phyloP scores from a whole-genome alignment of 2,329 filamentous ascomycete genomes.

The Pseudocercospora macadamiae region DNA sequence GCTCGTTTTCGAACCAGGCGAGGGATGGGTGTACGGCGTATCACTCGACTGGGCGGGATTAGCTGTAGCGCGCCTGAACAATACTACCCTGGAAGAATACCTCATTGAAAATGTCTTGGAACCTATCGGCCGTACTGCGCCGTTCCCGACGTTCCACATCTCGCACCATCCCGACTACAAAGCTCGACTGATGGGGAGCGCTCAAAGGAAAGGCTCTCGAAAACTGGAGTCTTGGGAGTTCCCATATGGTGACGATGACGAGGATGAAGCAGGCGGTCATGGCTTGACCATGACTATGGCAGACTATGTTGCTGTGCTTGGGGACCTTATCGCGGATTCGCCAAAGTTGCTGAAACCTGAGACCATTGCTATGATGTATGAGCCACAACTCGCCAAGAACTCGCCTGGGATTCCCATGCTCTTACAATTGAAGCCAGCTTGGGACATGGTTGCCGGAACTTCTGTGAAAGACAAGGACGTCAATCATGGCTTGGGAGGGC shows the following conservation, averaged over 20 bases:
- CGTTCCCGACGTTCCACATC: constrained; percentile 28
- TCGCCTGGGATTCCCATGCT: constrained; percentile 6
- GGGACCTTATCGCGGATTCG: constrained; percentile 51
- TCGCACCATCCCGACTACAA: constrained; percentile 16
- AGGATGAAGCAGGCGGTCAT: constrained; percentile 16
- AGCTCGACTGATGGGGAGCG: constrained; percentile 12
- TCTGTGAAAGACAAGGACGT: constrained; percentile 10
- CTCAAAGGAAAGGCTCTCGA: constrained; percentile 2
- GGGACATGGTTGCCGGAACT: constrained; percentile 14
- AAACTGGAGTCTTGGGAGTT: not conserved
- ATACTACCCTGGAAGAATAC: constrained; percentile 43
- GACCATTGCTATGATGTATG: constrained; percentile 49
- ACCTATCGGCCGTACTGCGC: constrained; percentile 42
- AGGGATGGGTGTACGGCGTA: constrained; percentile 52
- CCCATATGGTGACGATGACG: constrained; percentile 3
- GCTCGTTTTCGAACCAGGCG: constrained; percentile 53
- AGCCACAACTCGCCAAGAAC: constrained; percentile 45
- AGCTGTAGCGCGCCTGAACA: constrained; percentile 50
- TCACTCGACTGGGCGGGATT: constrained; percentile 55
- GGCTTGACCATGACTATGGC: constrained; percentile 6
- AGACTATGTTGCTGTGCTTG: constrained; percentile 49
- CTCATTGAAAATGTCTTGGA: constrained; percentile 47
- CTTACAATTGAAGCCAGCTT: constrained; percentile 8
- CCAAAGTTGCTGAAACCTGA: constrained; percentile 47
- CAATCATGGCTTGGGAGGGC: constrained; percentile 18